phyloP scores from a whole-genome alignment of 2,329 filamentous ascomycete species.

The Fusarium irregulare region DNA sequence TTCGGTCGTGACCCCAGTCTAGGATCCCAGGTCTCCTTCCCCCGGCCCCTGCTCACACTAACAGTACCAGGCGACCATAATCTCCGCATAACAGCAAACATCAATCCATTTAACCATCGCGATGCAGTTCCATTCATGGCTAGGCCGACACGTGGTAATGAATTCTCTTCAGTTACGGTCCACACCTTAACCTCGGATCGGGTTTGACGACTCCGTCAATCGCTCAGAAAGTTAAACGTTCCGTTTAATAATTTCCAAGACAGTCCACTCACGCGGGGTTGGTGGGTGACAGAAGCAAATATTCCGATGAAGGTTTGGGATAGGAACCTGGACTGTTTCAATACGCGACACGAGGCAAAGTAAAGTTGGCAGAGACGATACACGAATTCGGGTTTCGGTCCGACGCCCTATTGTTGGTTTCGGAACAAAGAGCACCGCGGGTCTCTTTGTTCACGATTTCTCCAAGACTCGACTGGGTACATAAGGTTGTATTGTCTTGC shows the following conservation, averaged over 20 bases:
- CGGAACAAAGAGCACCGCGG: neutral
- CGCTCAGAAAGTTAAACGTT: conserved; percentile 29
- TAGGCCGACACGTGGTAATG: conserved; percentile 15
- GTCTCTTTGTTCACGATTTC: neutral
- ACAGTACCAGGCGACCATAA: conserved; percentile 32
- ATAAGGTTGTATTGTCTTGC: neutral
- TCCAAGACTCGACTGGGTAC: neutral
- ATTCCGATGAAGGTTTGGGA: conserved; percentile 22
- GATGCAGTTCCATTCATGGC: conserved; percentile 29
- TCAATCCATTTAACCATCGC: conserved; percentile 31
- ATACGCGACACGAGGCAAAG: conserved; percentile 16
- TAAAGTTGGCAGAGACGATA: conserved; percentile 21
- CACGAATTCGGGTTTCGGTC: neutral
- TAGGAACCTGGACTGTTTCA: neutral
- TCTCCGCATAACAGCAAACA: conserved; percentile 39
- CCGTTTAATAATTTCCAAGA: conserved; percentile 33
- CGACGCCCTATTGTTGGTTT: conserved; percentile 6
- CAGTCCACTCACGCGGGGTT: conserved; percentile 25
- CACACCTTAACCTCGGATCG: conserved; percentile 4
- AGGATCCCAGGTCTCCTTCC: conserved; percentile 23
- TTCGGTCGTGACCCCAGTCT: conserved; percentile 4
- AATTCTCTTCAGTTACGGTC: conserved; percentile 12
- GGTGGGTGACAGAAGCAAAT: conserved; percentile 13
- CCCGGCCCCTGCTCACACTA: conserved; percentile 38
- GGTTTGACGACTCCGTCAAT: conserved; percentile 4